phyloP scores from a whole-genome alignment of 139 green algal species.

The Chlorella vulgaris region DNA sequence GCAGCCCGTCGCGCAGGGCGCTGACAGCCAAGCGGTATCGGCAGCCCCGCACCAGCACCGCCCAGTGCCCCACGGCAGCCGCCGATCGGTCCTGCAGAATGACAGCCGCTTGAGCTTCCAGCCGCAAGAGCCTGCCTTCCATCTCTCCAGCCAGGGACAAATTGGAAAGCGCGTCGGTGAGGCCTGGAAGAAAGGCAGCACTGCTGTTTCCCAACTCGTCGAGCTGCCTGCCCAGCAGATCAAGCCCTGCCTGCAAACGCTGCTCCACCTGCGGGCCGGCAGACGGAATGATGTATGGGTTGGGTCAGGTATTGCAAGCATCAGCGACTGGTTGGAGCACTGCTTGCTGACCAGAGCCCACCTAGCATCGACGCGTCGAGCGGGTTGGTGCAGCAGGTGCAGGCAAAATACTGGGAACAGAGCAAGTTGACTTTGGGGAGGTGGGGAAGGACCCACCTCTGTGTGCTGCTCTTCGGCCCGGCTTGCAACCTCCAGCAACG shows the following conservation, averaged over 20 bases:
- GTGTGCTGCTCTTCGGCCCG: slow-evolving; percentile 14
- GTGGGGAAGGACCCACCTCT: background rate
- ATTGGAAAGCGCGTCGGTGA: background rate
- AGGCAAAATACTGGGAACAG: background rate
- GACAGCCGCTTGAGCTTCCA: slow-evolving; percentile 30
- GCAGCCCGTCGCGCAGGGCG: slow-evolving; percentile 20
- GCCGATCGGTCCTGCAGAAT: background rate
- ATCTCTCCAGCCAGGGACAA: background rate
- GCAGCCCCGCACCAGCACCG: background rate
- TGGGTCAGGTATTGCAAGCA: background rate
- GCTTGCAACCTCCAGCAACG: slow-evolving; percentile 9
- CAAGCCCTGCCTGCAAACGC: background rate
- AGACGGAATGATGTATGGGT: background rate
- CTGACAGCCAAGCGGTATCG: slow-evolving; percentile 6
- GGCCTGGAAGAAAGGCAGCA: background rate
- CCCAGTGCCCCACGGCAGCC: background rate
- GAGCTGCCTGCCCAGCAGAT: background rate
- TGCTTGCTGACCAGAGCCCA: background rate
- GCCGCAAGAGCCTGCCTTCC: slow-evolving; percentile 18
- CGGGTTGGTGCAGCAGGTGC: background rate
- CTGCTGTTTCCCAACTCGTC: background rate
- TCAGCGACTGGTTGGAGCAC: background rate
- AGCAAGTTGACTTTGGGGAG: background rate
- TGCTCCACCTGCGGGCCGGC: background rate
- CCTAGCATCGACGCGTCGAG: too few species aligned